phyloP scores from a whole-genome alignment of 768 basidiomycete species.

The Mycena filopes region DNA sequence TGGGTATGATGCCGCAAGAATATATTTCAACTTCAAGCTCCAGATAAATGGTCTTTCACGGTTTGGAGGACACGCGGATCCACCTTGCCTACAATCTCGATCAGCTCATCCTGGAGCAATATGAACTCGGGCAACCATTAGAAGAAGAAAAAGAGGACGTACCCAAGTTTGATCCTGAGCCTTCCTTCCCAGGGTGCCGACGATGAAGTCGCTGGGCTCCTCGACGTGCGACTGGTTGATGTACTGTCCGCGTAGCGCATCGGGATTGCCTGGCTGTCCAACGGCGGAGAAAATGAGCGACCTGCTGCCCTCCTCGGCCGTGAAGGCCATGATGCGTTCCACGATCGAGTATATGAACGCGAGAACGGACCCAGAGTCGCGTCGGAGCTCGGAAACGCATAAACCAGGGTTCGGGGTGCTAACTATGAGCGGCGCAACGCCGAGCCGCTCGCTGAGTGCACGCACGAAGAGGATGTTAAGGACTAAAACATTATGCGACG shows the following conservation, averaged over 20 bases:
- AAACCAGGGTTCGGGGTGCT: constrained; percentile 35
- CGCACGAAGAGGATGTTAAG: constrained; percentile 34
- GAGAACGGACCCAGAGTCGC: neutral
- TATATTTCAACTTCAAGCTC: too few species aligned
- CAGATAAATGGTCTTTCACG: too few species aligned
- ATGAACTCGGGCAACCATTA: too few species aligned
- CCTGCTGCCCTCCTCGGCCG: constrained; percentile 37
- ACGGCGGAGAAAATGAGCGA: constrained; percentile 32
- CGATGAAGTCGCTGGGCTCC: constrained; percentile 36
- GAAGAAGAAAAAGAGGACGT: neutral
- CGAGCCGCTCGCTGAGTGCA: constrained; percentile 17
- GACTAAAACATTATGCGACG: constrained; percentile 19
- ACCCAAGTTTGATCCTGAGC: constrained; percentile 33
- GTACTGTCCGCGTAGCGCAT: constrained; percentile 32
- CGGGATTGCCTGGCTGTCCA: neutral
- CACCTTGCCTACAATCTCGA: constrained; percentile 34
- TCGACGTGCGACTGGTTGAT: constrained; percentile 19
- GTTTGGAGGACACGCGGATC: too few species aligned
- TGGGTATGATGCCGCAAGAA: too few species aligned
- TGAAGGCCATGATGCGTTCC: constrained; percentile 25
- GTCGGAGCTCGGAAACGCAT: constrained; percentile 31
- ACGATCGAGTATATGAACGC: constrained; percentile 3
- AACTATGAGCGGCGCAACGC: constrained; percentile 26
- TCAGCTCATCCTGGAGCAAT: constrained; percentile 29
- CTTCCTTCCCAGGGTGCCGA: constrained; percentile 12